Evolutionary conservation across 805 yeast genomes (phyloP).

Genomic region (Starmerella stigmatis): DNA sequence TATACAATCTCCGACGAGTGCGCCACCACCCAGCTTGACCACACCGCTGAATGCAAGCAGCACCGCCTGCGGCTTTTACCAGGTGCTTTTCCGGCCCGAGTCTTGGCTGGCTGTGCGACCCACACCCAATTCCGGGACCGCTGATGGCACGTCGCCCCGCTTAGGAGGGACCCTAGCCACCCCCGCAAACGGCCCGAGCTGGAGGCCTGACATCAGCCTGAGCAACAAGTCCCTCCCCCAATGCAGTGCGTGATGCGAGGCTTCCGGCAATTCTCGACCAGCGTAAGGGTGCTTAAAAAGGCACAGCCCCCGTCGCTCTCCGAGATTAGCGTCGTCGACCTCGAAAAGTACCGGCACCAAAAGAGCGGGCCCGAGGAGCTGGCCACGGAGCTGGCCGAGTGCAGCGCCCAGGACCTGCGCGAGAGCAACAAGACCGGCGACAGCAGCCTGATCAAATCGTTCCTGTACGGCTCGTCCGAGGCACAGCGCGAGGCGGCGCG

Average conservation of each 20-base stretch:
- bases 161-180: slow-evolving; percentile 8
- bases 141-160: too few species aligned
- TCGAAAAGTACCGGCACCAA: slow-evolving; percentile 27
- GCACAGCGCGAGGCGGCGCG: slow-evolving; percentile 30
- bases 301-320: slow-evolving; percentile 28
- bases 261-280: slow-evolving; percentile 1
- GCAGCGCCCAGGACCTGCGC: slow-evolving; percentile 2
- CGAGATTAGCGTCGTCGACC: slow-evolving; percentile 28
- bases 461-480: slow-evolving; percentile 33
- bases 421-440: slow-evolving; percentile 3
- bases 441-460: slow-evolving; percentile 28
- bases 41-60: too few species aligned
- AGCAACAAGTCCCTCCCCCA: not conserved
- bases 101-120: too few species aligned
- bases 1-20: too few species aligned
- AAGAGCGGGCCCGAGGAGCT: slow-evolving; percentile 16
- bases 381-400: slow-evolving; percentile 8
- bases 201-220: too few species aligned
- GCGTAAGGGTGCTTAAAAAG: not conserved
- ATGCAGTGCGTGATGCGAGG: not conserved
- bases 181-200: too few species aligned
- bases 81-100: too few species aligned
- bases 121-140: too few species aligned
- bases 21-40: too few species aligned
- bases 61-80: too few species aligned